Evolutionary conservation across 2,329 filamentous ascomycete genomes (phyloP), one percentile per base, ranked within the genome.

Genomic region (Ceratocystis variospora): DNA sequence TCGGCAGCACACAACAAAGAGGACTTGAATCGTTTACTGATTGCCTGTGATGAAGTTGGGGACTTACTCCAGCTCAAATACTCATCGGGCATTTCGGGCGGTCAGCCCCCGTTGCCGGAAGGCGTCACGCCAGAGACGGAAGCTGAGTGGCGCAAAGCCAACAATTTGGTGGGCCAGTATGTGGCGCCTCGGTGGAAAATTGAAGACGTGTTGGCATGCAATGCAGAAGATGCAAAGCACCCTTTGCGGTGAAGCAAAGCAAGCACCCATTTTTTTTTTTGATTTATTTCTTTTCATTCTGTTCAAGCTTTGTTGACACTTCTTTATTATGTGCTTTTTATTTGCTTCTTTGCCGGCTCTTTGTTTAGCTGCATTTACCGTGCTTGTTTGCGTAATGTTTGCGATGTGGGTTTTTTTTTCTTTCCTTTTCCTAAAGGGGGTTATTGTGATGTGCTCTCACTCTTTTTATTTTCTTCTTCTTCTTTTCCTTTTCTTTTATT

Each of bases 1-100:
- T 96, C 91, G 2, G 87, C 94, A 1, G 90, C 94, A 0, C 94
- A 99, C 79, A 99, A 95, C 77, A 99, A 99, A 80, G 94, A 99
- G 63, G 94, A 99, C 74, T 83, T 99, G 72, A 94, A 99, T 75
- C 86, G 93, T 62, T 79, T 99, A 68, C 79, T 99, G 63, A 81
- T 85, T 3, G 94, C 94, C 17, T 97, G 93, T 72, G 90, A 97
- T 73, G 89, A 97, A 76, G 86, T 96, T 66, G 92, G 93, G 67
- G 90, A 96, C 70, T 83, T 96, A 25, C 79, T 99, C 66, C 92
- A 97, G 76, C 82, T 99, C 74, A 97, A 96, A 79, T 96, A 96
- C 78, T 96, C 91, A n/a, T 95, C 89, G 15, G 94, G 94, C 70
- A 85, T 96, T 72, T 93, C 94, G 12, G 94, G 94, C 70, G 94